A percentile compares a stretch with the other conserved stretches of the same genome.
phyloP scores from a whole-genome alignment of 2,329 filamentous ascomycete genomes.

The Cryoendolithus antarcticus region DNA sequence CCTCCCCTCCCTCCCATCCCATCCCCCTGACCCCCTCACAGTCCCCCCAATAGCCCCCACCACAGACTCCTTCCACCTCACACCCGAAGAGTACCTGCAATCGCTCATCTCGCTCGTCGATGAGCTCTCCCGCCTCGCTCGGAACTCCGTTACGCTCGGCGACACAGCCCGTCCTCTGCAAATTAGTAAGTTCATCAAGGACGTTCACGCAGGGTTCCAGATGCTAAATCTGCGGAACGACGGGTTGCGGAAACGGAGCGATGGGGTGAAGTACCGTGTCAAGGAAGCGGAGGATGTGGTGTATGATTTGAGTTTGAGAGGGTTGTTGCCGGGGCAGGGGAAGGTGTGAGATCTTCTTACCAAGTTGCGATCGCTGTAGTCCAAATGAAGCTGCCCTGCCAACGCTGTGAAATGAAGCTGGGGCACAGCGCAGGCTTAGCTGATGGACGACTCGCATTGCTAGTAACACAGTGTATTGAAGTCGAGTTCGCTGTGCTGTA shows the following conservation, averaged over 20 bases:
- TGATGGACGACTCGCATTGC: too few relatives aligned
- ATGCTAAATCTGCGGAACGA: constrained; percentile 97
- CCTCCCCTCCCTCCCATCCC: too few relatives aligned
- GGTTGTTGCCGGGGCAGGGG: constrained; percentile 37
- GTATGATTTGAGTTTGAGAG: constrained; percentile 82
- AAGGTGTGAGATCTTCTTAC: too few relatives aligned
- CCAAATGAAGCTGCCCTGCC: too few relatives aligned
- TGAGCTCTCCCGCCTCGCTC: constrained; percentile 79
- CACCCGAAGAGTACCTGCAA: constrained; percentile 92
- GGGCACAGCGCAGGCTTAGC: too few relatives aligned
- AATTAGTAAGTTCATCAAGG: constrained; percentile 88
- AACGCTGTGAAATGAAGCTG: too few relatives aligned
- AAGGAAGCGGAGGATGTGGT: constrained; percentile 98
- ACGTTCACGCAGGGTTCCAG: constrained; percentile 91
- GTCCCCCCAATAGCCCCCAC: too few relatives aligned
- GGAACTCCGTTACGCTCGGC: constrained; percentile 86
- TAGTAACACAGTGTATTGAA: too few relatives aligned
- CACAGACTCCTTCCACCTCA: constrained; percentile 81
- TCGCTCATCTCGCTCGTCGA: constrained; percentile 78
- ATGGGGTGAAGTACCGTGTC: constrained; percentile 92
- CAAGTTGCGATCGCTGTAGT: too few relatives aligned
- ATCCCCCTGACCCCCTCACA: too few relatives aligned
- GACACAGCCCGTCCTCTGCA: constrained; percentile 79
- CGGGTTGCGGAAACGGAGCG: constrained; percentile 70
- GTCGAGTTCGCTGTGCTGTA: too few relatives aligned